A percentile compares a stretch with the other conserved stretches of the same genome.
phyloP scores from a whole-genome alignment of 1,139 yeast genomes.

The Candida freyschussii region DNA sequence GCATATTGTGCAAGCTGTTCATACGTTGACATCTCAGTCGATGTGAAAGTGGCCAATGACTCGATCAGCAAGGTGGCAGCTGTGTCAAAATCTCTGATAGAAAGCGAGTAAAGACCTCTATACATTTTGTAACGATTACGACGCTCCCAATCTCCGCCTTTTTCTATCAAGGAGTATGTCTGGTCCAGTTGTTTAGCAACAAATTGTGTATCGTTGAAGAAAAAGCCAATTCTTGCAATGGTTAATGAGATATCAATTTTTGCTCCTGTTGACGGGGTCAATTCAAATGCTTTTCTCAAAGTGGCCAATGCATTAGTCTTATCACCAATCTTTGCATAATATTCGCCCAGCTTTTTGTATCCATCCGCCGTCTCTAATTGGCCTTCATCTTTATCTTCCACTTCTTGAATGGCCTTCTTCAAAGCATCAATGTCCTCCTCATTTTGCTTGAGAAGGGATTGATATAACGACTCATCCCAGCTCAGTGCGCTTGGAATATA shows the following conservation, averaged over 20 bases:
- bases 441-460: conserved; percentile 48
- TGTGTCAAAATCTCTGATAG: conserved; percentile 80
- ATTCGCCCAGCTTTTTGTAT: conserved; percentile 80
- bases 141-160: conserved; percentile 99
- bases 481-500: conserved; percentile 32
- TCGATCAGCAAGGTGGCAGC: conserved; percentile 84
- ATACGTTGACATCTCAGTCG: conserved; percentile 87
- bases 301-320: conserved; percentile 67
- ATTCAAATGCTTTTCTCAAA: conserved; percentile 67
- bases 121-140: conserved; percentile 92
- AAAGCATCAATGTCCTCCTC: conserved; percentile 50
- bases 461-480: conserved; percentile 59
- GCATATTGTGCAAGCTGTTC: conserved; percentile 90
- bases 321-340: conserved; percentile 82
- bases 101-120: conserved; percentile 75
- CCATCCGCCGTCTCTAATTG: conserved; percentile 76
- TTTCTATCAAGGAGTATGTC: conserved; percentile 71
- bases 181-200: conserved; percentile 74
- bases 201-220: conserved; percentile 70
- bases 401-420: conserved; percentile 60
- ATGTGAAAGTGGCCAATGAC: conserved; percentile 91
- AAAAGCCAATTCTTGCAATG: conserved; percentile 80
- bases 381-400: conserved; percentile 87
- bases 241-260: conserved; percentile 84
- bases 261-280: conserved; percentile 82